Percentiles rank a stretch among this genome's conserved stretches.
phyloP scores from a whole-genome alignment of 2,329 filamentous ascomycete genomes.

The Madurella fahalii region DNA sequence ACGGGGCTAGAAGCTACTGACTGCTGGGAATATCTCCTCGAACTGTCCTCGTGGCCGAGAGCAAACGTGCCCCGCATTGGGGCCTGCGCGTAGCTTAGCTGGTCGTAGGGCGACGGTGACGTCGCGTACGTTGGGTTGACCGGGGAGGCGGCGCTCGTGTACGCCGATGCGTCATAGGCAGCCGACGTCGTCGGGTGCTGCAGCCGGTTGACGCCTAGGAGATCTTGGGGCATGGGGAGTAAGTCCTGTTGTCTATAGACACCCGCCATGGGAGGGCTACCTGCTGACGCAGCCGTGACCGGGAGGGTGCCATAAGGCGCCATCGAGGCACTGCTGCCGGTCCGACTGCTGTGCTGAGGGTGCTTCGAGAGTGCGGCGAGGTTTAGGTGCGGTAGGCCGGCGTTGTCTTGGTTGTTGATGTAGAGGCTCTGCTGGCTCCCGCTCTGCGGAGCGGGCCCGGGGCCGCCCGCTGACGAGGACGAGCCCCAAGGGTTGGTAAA shows the following conservation, averaged over 20 bases:
- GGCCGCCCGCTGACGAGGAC: conserved; percentile 43
- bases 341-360: conserved; percentile 43
- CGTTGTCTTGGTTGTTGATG: conserved; percentile 50
- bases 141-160: conserved; percentile 64
- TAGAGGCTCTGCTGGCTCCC: conserved; percentile 60
- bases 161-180: conserved; percentile 65
- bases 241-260: conserved; percentile 60
- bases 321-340: conserved; percentile 61
- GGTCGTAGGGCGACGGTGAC: conserved; percentile 67
- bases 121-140: conserved; percentile 63
- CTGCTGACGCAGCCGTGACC: conserved; percentile 69
- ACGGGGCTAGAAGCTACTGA: conserved; percentile 44
- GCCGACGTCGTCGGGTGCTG: conserved; percentile 55
- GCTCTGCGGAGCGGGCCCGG: conserved; percentile 38
- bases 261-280: conserved; percentile 57
- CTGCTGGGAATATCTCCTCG: conserved; percentile 76
- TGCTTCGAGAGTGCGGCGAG: conserved; percentile 56
- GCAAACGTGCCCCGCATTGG: conserved; percentile 57
- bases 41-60: conserved; percentile 52
- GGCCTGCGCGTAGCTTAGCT: conserved; percentile 68
- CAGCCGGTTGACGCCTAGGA: conserved; percentile 64
- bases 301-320: conserved; percentile 69
- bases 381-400: conserved; percentile 56
- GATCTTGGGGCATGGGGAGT: conserved; percentile 70
- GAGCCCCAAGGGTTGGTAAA: conserved; percentile 89